Conservation (phyloP, 2,329 filamentous ascomycete genomes). For the Fusarium sp. region DNA sequence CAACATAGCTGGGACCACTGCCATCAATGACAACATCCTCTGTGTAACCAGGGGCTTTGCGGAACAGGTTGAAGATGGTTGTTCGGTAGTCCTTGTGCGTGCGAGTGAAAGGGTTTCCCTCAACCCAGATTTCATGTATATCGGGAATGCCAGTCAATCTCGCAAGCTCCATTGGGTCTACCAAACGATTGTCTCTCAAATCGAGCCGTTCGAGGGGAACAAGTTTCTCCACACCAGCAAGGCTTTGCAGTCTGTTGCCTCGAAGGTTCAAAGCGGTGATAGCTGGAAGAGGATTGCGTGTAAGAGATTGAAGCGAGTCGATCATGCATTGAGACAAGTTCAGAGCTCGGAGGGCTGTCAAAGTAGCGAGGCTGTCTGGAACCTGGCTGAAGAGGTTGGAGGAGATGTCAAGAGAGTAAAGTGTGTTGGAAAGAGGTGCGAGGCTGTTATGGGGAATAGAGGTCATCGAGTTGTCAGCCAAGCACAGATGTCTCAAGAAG, state of each 20-base stretch:
- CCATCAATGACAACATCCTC: conserved; percentile 93
- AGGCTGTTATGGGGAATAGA: conserved; percentile 80
- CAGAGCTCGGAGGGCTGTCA: conserved; percentile 88
- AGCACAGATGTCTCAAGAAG: conserved; percentile 89
- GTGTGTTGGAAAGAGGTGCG: conserved; percentile 82
- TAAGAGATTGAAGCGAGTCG: conserved; percentile 87
- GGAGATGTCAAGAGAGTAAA: conserved; percentile 93
- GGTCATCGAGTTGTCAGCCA: conserved; percentile 91
- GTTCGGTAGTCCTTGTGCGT: conserved; percentile 87
- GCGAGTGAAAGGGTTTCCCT: conserved; percentile 90
- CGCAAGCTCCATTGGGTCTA: conserved; percentile 91
- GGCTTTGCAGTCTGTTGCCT: conserved; percentile 84
- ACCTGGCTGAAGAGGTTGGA: conserved; percentile 94
- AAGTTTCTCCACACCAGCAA: conserved; percentile 90
- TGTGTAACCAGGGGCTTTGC: conserved; percentile 86
- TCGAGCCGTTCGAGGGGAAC: conserved; percentile 91
- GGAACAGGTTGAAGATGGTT: conserved; percentile 95
- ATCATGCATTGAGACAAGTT: conserved; percentile 99
- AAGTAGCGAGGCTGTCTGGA: conserved; percentile 85
- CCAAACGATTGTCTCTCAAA: conserved; percentile 87
- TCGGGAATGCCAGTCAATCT: conserved; percentile 91
- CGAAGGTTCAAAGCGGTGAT: conserved; percentile 94
- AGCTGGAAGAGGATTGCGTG: conserved; percentile 86
- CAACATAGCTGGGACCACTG: conserved; percentile 82
- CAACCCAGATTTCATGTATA: conserved; percentile 90